Base-by-base conservation (phyloP, 306 rosid species). In the Corylus avellana region DNA sequence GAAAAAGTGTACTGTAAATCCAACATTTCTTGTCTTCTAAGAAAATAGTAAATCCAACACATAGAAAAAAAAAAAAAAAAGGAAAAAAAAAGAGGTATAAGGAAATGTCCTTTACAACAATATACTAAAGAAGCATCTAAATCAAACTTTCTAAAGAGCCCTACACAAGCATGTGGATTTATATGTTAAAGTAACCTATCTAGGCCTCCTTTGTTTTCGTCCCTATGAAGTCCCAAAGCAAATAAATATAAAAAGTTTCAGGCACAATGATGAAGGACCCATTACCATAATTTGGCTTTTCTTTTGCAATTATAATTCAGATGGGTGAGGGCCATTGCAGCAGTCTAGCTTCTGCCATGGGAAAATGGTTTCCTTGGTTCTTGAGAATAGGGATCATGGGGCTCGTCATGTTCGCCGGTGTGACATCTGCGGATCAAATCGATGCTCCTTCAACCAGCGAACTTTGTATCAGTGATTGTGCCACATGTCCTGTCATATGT, bases 401-500 rank as follows among this genome's bases (percentile, higher is more conserved):
- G 50, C 37, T 92, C n/a, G 62, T 78, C 44, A 32, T 86, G 85
- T 79, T 83, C 14, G 76, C 80, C 12, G 67, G 39, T 25, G 62
- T 75, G 3, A 72, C 88, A 70, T 83, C 81, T 18, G 84, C 76
- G 27, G 86, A 83, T 70, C 83, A 79, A 67, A 22, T 77, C 12
- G 88, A 73, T 22, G 71, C 73, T 0, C 83, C 91, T 29, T 67
- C 86, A 22, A 46, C 75, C 70, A 82, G 82, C 61, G 77, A 78
- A 70, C 77, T 85, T 6, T 94, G 98, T 78, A 89, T 90, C 20
- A 92, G 94, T 76, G 94, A 90, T 1, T 94, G 97, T 77, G 67
- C 77, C 70, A 85, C 98, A 68, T 94, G 97, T 77, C 98, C 98
- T 1, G 77, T 79, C 55, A 84, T 94, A 12, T 94, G 98, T 57